Conservation (phyloP, 1,284 basidiomycete genomes). For the Mixia osmundae region DNA sequence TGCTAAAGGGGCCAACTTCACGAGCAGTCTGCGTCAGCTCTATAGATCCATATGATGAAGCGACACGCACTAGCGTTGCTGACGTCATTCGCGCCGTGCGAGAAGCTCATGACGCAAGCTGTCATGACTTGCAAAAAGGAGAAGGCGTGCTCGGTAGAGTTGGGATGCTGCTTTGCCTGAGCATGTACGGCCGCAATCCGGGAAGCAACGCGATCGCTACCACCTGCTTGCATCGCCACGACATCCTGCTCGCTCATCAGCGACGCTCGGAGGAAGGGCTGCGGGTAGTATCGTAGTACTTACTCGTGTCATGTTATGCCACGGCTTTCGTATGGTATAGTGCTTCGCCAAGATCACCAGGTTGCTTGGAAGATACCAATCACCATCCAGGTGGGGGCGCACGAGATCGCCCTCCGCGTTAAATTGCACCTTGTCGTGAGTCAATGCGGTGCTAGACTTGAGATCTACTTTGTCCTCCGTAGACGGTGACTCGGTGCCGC, state of each 20-base stretch:
- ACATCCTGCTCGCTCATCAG: no score
- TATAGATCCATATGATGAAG: no score
- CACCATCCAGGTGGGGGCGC: neutral
- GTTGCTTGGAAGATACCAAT: conserved; percentile 17
- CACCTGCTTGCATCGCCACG: conserved; percentile 12
- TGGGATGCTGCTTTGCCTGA: conserved; percentile 25
- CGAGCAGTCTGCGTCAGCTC: no score
- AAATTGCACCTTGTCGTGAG: neutral
- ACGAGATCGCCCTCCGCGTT: neutral
- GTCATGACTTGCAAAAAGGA: conserved; percentile 30
- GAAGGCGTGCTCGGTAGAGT: conserved; percentile 29
- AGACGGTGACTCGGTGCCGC: no score
- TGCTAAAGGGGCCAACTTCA: conserved; percentile 27
- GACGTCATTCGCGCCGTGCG: conserved; percentile 24
- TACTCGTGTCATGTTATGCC: no score
- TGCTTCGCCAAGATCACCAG: conserved; percentile 22
- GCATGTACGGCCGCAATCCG: conserved; percentile 24
- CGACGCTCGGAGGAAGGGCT: no score
- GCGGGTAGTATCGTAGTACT: no score
- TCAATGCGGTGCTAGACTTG: no score
- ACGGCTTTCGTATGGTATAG: conserved; percentile 1
- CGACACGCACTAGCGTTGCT: conserved; percentile 25
- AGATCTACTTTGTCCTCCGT: no score
- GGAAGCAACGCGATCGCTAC: conserved; percentile 19
- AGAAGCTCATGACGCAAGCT: conserved; percentile 29